phyloP scores from a whole-genome alignment of 306 rosid genomes.

The Trifolium fragiferum region DNA sequence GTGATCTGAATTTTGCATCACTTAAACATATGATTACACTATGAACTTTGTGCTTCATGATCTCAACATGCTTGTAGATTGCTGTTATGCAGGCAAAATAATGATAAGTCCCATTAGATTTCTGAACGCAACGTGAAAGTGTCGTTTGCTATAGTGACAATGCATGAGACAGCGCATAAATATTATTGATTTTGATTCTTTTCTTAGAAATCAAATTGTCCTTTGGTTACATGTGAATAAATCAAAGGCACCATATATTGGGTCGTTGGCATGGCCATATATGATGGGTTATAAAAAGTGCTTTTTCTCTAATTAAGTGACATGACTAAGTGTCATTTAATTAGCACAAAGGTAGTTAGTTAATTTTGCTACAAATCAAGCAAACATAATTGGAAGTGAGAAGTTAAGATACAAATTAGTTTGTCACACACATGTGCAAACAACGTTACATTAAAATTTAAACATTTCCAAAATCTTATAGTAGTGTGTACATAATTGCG shows the following conservation, averaged over 20 bases:
- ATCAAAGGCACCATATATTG: slow-evolving; percentile 38
- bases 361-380: slow-evolving; percentile 45
- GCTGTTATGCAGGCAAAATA: slow-evolving; percentile 44
- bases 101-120: slow-evolving; percentile 50
- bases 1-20: slow-evolving; percentile 33
- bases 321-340: slow-evolving; percentile 56
- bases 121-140: slow-evolving; percentile 60
- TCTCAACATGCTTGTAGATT: slow-evolving; percentile 40
- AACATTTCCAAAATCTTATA: slow-evolving; percentile 32
- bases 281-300: slow-evolving; percentile 43
- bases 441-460: slow-evolving; percentile 36
- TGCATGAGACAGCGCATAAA: slow-evolving; percentile 54
- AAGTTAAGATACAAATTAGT: slow-evolving; percentile 37
- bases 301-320: slow-evolving; percentile 45
- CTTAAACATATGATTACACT: slow-evolving; percentile 24
- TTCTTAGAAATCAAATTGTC: slow-evolving; percentile 40
- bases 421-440: slow-evolving; percentile 46
- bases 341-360: slow-evolving; percentile 39
- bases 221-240: slow-evolving; percentile 47
- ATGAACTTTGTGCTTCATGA: slow-evolving; percentile 33
- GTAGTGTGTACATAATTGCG: slow-evolving; percentile 43
- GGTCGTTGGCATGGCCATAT: slow-evolving; percentile 40
- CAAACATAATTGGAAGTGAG: slow-evolving; percentile 45
- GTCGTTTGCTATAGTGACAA: slow-evolving; percentile 68
- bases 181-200: slow-evolving; percentile 49